phyloP scores from a whole-genome alignment of 1,139 yeast genomes.

The Geotrichum cucujoidarum region DNA sequence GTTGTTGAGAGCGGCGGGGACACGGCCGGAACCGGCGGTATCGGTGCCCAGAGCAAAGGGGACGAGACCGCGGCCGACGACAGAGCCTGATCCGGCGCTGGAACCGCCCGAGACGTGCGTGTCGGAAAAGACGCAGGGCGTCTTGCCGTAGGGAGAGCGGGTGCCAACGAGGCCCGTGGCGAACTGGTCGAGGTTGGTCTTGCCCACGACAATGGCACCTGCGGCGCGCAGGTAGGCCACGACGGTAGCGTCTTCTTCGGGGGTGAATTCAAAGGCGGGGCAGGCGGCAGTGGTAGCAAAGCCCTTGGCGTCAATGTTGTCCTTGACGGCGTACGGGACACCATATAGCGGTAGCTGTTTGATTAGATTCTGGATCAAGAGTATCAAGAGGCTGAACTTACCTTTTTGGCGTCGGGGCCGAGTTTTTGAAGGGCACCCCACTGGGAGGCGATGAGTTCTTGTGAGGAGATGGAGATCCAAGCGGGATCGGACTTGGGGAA shows the following conservation, averaged over 20 bases:
- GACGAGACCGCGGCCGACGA: constrained; percentile 81
- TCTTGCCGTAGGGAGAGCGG: constrained; percentile 87
- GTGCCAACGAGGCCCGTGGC: constrained; percentile 96
- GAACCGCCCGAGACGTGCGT: constrained; percentile 91
- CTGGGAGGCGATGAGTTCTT: constrained; percentile 61
- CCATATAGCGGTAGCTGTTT: constrained; percentile 62
- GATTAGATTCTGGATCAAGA: neutral
- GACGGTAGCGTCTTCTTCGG: constrained; percentile 67
- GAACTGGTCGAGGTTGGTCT: constrained; percentile 91
- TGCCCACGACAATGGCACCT: constrained; percentile 89
- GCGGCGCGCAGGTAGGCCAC: constrained; percentile 66
- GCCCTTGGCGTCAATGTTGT: constrained; percentile 83
- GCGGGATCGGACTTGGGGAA: constrained; percentile 62
- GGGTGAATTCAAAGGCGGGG: constrained; percentile 67
- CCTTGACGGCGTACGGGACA: constrained; percentile 92
- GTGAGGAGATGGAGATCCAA: constrained; percentile 75
- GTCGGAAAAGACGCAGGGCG: constrained; percentile 69
- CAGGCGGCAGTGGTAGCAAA: constrained; percentile 92
- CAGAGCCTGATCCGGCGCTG: constrained; percentile 91
- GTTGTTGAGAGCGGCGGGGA: constrained; percentile 94
- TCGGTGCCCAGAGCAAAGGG: constrained; percentile 91
- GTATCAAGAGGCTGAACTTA: constrained; percentile 24
- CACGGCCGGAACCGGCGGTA: constrained; percentile 98
- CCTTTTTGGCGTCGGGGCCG: constrained; percentile 39
- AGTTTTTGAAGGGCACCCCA: constrained; percentile 58